Conservation (phyloP, 2,329 filamentous ascomycete genomes). For the Blumeria hordei region DNA sequence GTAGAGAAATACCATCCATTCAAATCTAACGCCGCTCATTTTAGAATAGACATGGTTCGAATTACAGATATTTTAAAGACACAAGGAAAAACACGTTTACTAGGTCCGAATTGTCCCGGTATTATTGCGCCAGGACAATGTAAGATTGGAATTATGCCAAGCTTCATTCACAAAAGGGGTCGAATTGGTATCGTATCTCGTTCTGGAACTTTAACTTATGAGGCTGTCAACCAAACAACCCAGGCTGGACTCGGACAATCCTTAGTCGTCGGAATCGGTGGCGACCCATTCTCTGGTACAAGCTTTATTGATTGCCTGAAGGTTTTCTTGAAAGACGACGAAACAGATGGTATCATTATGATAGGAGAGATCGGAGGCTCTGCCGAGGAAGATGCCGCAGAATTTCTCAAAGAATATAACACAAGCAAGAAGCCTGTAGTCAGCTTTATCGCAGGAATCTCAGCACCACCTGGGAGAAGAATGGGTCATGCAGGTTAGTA, state of each 20-base stretch:
- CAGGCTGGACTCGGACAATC: slow-evolving; percentile 92
- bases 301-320: slow-evolving; percentile 99
- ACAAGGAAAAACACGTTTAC: slow-evolving; percentile 86
- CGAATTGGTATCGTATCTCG: slow-evolving; percentile 96
- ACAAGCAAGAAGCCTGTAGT: slow-evolving; percentile 86
- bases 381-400: slow-evolving; percentile 92
- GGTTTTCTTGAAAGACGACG: slow-evolving; percentile 84
- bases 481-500: slow-evolving; percentile 81
- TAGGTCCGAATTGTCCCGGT: slow-evolving; percentile 94
- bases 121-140: slow-evolving; percentile 91
- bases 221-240: slow-evolving; percentile 98
- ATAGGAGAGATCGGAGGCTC: slow-evolving; percentile 97
- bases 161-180: slow-evolving; percentile 98
- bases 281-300: slow-evolving; percentile 95
- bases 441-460: slow-evolving; percentile 96
- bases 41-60: slow-evolving; percentile 69
- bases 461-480: slow-evolving; percentile 78
- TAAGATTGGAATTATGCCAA: slow-evolving; percentile 99
- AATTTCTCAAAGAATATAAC: slow-evolving; percentile 86
- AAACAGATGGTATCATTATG: slow-evolving; percentile 99
- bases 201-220: slow-evolving; percentile 95
- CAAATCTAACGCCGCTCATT: slow-evolving; percentile 5
- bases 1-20: slow-evolving; percentile 24
- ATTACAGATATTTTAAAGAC: slow-evolving; percentile 96
- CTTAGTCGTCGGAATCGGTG: slow-evolving; percentile 91